Evolutionary conservation across 257 asterid genomes (phyloP).

Genomic region (Oldenlandia corymbosa): DNA sequence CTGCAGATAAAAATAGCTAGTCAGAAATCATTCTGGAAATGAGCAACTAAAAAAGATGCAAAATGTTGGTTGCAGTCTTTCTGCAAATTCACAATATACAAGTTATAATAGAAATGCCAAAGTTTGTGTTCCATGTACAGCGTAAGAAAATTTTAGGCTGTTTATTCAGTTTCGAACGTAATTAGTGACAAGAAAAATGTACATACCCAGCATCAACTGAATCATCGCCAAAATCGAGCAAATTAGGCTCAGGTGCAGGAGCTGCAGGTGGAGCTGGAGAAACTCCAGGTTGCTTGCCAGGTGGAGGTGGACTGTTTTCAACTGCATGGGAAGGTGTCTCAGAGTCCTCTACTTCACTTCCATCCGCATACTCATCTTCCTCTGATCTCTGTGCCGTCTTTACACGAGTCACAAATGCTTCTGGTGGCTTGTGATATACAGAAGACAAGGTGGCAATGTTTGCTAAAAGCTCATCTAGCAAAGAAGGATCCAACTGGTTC

Average conservation of each 20-base stretch:
- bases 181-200: neutral
- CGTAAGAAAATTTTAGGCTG: neutral
- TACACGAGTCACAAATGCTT: slow-evolving; percentile 89
- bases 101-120: neutral
- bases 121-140: neutral
- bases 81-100: neutral
- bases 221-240: slow-evolving; percentile 86
- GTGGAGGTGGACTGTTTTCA: slow-evolving; percentile 57
- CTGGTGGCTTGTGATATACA: slow-evolving; percentile 97
- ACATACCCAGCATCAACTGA: slow-evolving; percentile 68
- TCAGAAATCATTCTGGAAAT: slow-evolving; percentile 2
- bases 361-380: slow-evolving; percentile 94
- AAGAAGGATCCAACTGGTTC: slow-evolving; percentile 86
- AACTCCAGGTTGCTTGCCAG: slow-evolving; percentile 51
- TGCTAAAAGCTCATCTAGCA: slow-evolving; percentile 92
- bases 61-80: neutral
- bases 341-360: slow-evolving; percentile 63
- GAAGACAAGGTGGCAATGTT: slow-evolving; percentile 96
- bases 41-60: neutral
- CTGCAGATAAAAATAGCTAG: slow-evolving; percentile 40
- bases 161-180: neutral
- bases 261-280: slow-evolving; percentile 37
- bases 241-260: slow-evolving; percentile 77
- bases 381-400: slow-evolving; percentile 79
- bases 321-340: slow-evolving; percentile 65